Conservation (phyloP, 2,329 filamentous ascomycete genomes). For the Aspergillus unguis region DNA sequence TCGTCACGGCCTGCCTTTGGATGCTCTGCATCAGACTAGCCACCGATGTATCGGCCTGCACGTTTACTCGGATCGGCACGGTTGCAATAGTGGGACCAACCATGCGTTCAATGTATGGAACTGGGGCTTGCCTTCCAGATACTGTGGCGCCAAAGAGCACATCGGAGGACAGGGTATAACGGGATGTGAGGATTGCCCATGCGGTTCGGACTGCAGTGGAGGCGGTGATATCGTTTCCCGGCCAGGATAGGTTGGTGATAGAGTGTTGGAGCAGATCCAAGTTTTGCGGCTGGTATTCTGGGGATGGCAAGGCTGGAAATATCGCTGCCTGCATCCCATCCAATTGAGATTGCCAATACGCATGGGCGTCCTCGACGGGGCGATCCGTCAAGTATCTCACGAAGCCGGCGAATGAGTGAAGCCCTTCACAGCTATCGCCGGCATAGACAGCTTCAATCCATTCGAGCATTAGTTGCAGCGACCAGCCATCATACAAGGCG, state of each 20-base stretch:
- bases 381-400: background rate
- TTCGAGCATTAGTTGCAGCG: background rate
- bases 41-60: background rate
- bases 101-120: background rate
- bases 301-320: background rate
- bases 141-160: background rate
- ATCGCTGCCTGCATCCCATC: background rate
- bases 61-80: background rate
- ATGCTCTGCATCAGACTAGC: background rate
- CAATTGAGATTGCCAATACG: background rate
- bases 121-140: background rate
- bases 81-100: background rate
- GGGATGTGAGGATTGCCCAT: background rate
- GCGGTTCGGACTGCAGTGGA: background rate
- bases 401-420: background rate
- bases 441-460: background rate
- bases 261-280: background rate
- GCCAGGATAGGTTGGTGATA: background rate
- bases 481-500: conserved; percentile 41
- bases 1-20: conserved; percentile 13
- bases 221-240: too few species aligned
- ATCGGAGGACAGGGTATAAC: background rate
- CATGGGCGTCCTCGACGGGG: background rate
- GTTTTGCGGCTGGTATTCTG: background rate
- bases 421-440: background rate